Percentiles rank a stretch among this genome's conserved stretches.
Conservation (phyloP, 2,329 filamentous ascomycete species). For the Microascus cirrosus region DNA sequence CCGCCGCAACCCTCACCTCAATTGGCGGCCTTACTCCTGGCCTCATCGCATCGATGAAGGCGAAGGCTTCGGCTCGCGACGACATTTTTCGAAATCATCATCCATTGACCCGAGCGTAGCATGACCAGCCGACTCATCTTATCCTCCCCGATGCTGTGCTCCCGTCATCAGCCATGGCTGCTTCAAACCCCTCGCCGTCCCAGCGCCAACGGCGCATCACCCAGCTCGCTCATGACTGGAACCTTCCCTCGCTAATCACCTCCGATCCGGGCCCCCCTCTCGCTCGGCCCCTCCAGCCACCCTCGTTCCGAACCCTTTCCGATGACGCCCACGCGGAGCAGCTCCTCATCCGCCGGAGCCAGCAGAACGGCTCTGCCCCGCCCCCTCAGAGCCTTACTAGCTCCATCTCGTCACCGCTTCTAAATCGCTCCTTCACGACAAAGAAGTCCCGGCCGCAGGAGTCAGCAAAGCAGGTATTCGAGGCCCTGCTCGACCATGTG, state of each 20-base stretch:
- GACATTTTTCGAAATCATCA: neutral
- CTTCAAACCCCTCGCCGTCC: neutral
- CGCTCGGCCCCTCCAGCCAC: slow-evolving; percentile 26
- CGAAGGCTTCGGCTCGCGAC: neutral
- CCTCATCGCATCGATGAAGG: neutral
- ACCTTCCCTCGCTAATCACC: slow-evolving; percentile 16
- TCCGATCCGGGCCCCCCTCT: slow-evolving; percentile 26
- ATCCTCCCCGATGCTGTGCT: neutral
- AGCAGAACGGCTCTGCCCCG: slow-evolving; percentile 20
- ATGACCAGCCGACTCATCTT: neutral
- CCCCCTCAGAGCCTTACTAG: slow-evolving; percentile 15
- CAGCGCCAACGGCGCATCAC: slow-evolving; percentile 26
- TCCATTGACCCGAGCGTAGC: neutral
- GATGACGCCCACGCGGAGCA: slow-evolving; percentile 44
- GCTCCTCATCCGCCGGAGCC: slow-evolving; percentile 33
- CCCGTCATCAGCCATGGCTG: neutral
- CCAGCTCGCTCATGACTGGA: slow-evolving; percentile 38
- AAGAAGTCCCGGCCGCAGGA: slow-evolving; percentile 39
- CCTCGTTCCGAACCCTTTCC: slow-evolving; percentile 30
- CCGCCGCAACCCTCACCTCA: neutral
- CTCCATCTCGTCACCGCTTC: slow-evolving; percentile 19
- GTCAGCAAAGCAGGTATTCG: slow-evolving; percentile 30
- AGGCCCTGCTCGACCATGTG: slow-evolving; percentile 37
- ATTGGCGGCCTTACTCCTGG: neutral
- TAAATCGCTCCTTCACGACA: slow-evolving; percentile 28